Percentiles rank a stretch among this genome's conserved stretches.
Conservation (phyloP, 441 rosid species). For the Kokia cookei region DNA sequence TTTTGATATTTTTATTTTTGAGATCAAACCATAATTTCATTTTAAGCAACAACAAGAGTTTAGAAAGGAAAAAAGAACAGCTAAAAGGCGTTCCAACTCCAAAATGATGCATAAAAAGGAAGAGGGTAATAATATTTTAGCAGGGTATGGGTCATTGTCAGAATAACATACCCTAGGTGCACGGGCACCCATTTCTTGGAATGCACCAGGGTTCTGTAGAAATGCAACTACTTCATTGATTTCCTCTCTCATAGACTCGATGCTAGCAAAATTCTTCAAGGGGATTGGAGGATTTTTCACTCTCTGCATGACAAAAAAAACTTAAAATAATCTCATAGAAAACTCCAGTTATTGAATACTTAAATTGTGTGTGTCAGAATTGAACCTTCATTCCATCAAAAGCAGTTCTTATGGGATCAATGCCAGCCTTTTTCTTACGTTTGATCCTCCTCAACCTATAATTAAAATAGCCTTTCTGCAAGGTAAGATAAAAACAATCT, state of each 20-base stretch:
- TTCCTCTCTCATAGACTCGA: conserved; percentile 97
- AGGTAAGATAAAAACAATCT: conserved; percentile 15
- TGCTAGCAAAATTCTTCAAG: conserved; percentile 79
- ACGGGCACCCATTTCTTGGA: conserved; percentile 95
- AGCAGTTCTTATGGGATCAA: conserved; percentile 85
- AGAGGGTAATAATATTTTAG: neutral
- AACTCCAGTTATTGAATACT: neutral
- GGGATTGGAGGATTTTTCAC: conserved; percentile 97
- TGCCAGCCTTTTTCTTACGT: conserved; percentile 69
- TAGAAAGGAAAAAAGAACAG: neutral
- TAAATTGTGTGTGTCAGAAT: conserved; percentile 1
- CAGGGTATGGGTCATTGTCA: conserved; percentile 1
- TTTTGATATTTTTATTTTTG: neutral
- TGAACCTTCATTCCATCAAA: conserved; percentile 87
- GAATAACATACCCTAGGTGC: conserved; percentile 83
- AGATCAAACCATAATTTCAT: neutral
- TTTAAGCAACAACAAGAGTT: neutral
- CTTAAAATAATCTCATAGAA: conserved; percentile 2
- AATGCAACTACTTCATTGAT: conserved; percentile 95
- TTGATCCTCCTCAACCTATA: conserved; percentile 53
- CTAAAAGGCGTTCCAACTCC: neutral
- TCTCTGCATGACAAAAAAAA: conserved; percentile 45
- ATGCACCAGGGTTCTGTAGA: conserved; percentile 88
- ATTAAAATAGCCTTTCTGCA: conserved; percentile 71
- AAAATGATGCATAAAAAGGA: neutral